Base-by-base conservation (phyloP, 2,329 filamentous ascomycete species). In the Neopestalotiopsis rosae region DNA sequence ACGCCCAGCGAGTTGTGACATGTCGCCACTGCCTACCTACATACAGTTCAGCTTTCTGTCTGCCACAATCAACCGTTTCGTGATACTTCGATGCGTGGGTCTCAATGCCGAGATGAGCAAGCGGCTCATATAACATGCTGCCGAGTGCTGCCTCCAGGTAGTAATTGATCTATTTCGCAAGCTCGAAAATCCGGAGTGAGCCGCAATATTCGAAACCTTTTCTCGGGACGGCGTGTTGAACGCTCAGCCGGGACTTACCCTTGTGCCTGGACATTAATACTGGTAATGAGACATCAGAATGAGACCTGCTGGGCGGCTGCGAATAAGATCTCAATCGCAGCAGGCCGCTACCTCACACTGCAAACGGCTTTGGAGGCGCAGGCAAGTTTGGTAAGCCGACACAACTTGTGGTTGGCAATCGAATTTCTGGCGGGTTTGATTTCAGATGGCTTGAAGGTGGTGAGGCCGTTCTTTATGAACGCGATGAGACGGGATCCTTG, bases 401-500 rank as follows among this genome's bases (percentile, higher is more conserved):
- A 12, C 10, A 49, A 14, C 42, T 49, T 49, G 42, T 14, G 42
- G 14, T n/a, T 49, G 42, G 7, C 42, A n/a, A n/a, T 6, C n/a
- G n/a, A 6, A 13, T 14, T 5, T 49, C 42, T 7, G 42, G 42
- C 42, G 42, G 13, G 7, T 28, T 28, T 28, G 24, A 28, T 28
- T 49, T 49, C 42, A 49, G 13, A 10, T 52, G 45, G n/a, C 17
- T n/a, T 34, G 32, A 38, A 10, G 32, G 34, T 38, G 57, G 24
- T 17, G 57, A 59, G 13, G 57, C 34, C 34, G 24, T 10, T 10
- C 57, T 40, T 77, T 76, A 74, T 72, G 72, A 69, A 76, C 75
- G 76, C 75, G 75, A 75, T 72, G 14, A 73, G 71, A 56, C 61
- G 64, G 57, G 66, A 68, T 72, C 73, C 73, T 69, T 74, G 72